These are phyloP conservation scores for Cubamyces sp. DNA, from an alignment of 768 basidiomycete species.

Conservation along the genomic window DNA sequence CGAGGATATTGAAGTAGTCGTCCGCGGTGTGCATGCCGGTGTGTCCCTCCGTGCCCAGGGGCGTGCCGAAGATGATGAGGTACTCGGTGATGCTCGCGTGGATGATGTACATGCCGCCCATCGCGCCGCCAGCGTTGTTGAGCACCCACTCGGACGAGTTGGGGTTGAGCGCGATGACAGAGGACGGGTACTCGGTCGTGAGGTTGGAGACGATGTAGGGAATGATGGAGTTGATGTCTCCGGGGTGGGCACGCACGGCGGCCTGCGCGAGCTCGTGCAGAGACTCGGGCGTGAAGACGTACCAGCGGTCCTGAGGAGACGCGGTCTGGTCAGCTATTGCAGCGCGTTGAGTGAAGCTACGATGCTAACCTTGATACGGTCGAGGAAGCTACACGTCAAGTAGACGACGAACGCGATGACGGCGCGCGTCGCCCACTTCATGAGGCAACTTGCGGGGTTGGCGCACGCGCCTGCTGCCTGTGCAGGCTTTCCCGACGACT, in stretches of 20 bases:
- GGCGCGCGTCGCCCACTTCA: slow-evolving; percentile 40
- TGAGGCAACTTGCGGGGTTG: slow-evolving; percentile 17
- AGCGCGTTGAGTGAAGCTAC: background rate
- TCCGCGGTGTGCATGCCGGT: slow-evolving; percentile 93
- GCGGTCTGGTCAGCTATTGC: background rate
- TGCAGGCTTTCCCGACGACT: slow-evolving; percentile 7
- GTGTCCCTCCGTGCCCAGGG: slow-evolving; percentile 96
- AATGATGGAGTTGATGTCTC: slow-evolving; percentile 76
- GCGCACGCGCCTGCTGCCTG: background rate
- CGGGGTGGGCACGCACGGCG: slow-evolving; percentile 68
- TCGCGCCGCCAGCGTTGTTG: slow-evolving; percentile 97
- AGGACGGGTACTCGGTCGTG: slow-evolving; percentile 67
- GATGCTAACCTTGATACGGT: slow-evolving; percentile 61
- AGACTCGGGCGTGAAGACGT: slow-evolving; percentile 74
- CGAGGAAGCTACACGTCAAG: slow-evolving; percentile 53
- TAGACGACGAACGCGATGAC: slow-evolving; percentile 34
- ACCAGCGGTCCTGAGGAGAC: slow-evolving; percentile 74
- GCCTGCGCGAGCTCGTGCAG: slow-evolving; percentile 76
- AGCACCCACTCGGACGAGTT: slow-evolving; percentile 87
- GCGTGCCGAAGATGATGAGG: slow-evolving; percentile 94
- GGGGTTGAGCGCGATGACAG: slow-evolving; percentile 55
- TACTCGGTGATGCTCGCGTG: slow-evolving; percentile 98
- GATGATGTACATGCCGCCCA: slow-evolving; percentile 98
- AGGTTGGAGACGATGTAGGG: slow-evolving; percentile 83
- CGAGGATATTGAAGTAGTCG: slow-evolving; percentile 96